Evolutionary conservation across 768 basidiomycete species (phyloP).

Genomic region (Termitomyces sp.): DNA sequence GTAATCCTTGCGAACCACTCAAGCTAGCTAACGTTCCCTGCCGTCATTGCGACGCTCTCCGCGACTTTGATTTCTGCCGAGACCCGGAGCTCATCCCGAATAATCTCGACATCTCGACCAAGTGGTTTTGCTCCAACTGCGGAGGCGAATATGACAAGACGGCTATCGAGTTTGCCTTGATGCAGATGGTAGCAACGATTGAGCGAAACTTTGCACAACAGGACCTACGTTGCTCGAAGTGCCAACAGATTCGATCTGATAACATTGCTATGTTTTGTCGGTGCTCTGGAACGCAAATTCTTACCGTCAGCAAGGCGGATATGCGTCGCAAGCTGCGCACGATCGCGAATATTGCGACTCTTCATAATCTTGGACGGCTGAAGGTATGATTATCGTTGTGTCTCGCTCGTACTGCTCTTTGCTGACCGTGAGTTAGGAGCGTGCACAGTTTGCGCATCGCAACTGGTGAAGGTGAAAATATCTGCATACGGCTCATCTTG

Average conservation of each 20-base stretch:
- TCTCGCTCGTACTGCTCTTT: background rate
- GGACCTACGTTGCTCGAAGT: constrained; percentile 84
- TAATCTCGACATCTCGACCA: constrained; percentile 40
- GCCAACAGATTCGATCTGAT: constrained; percentile 86
- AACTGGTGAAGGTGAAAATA: constrained; percentile 28
- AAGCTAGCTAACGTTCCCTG: constrained; percentile 86
- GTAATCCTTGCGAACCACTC: constrained; percentile 88
- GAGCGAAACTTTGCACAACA: constrained; percentile 81
- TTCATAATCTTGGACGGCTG: constrained; percentile 62
- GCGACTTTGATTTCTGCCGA: constrained; percentile 94
- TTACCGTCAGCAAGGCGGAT: constrained; percentile 71
- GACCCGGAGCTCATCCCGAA: constrained; percentile 78
- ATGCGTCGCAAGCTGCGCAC: constrained; percentile 68
- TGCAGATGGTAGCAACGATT: constrained; percentile 66
- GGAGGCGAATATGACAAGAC: constrained; percentile 85
- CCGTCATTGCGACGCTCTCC: constrained; percentile 74
- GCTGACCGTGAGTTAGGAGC: constrained; percentile 30
- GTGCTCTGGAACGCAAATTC: constrained; percentile 82
- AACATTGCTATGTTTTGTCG: constrained; percentile 81
- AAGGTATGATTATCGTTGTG: constrained; percentile 40
- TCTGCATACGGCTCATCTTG: background rate
- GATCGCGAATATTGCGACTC: constrained; percentile 76
- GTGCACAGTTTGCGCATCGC: constrained; percentile 36
- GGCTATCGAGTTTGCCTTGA: constrained; percentile 81
- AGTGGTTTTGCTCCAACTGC: constrained; percentile 71